Base-by-base conservation (phyloP, 2,329 filamentous ascomycete genomes). In the Lecanicillium sp. region DNA sequence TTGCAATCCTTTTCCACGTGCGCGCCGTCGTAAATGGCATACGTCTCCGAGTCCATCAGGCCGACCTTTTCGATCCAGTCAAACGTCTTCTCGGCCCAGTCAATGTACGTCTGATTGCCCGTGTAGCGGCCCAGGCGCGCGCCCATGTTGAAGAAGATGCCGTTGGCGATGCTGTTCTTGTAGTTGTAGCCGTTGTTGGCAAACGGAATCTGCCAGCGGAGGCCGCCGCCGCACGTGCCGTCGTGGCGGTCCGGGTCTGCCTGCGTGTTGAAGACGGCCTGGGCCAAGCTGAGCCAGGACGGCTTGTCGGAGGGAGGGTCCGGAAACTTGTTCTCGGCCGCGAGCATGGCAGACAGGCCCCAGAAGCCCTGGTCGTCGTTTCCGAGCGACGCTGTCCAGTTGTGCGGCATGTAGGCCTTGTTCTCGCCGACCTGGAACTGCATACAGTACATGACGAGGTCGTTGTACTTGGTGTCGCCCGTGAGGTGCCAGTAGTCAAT, bases 151-250 rank as follows among this genome's bases (percentile, higher is more conserved):
- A 83, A 83, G 62, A 82, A 80, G 57, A 75, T 76, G 37, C 77
- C 79, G 52, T 81, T 83, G 20, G 79, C 76, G 49, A 81, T 75
- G 51, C 68, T 71, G 64, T 83, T 83, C 63, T 83, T 93, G 72
- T 90, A 90, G 59, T 83, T 74, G 63, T 87, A 91, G 27, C 87
- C 87, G 38, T 73, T 75, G 62, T 90, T 89, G 56, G 84, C 81
- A 5, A 77, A 71, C 54, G 82, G 87, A 52, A 91, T 86, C 68
- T 91, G 87, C 85, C 85, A 89, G 56, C 84, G 75, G 53, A 90
- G 64, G 17, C 86, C 87, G 37, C 74, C 76, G 51, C 79, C 80
- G 15, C 71, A 73, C 0, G 64, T 65, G 1, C 68, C 63, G 8
- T 72, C 72, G 58, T 87, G 81, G 69, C 84, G 84, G 38, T 79